phyloP scores from a whole-genome alignment of 1,284 basidiomycete species.

The Blastosporella zonata region DNA sequence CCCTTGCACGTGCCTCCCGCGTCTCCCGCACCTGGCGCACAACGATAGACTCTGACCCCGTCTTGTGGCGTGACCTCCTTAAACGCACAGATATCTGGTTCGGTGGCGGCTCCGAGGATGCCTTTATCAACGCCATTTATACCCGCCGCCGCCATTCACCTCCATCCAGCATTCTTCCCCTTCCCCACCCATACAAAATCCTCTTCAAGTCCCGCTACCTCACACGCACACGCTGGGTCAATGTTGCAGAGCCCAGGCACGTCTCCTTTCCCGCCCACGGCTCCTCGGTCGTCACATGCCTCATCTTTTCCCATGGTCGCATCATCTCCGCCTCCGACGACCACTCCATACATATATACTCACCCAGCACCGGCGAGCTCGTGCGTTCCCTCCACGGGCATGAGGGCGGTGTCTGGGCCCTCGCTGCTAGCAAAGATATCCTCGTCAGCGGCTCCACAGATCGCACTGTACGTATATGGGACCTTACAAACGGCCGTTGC shows the following conservation, averaged over 20 bases:
- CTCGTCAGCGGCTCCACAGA: slow-evolving; percentile 94
- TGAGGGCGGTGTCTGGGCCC: slow-evolving; percentile 94
- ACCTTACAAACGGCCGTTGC: slow-evolving; percentile 74
- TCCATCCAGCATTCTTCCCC: slow-evolving; percentile 38
- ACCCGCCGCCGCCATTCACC: slow-evolving; percentile 50
- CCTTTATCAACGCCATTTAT: slow-evolving; percentile 64
- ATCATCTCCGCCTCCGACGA: slow-evolving; percentile 95
- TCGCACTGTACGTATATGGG: slow-evolving; percentile 92
- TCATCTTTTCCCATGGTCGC: slow-evolving; percentile 89
- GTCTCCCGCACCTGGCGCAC: slow-evolving; percentile 81
- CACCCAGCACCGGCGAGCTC: slow-evolving; percentile 75
- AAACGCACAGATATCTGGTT: slow-evolving; percentile 82
- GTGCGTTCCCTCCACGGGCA: slow-evolving; percentile 81
- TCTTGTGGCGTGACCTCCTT: slow-evolving; percentile 81
- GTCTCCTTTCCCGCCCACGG: slow-evolving; percentile 85
- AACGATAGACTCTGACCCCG: slow-evolving; percentile 80
- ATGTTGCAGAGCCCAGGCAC: slow-evolving; percentile 70
- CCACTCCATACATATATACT: slow-evolving; percentile 91
- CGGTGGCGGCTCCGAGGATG: slow-evolving; percentile 71
- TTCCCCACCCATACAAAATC: slow-evolving; percentile 81
- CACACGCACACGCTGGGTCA: slow-evolving; percentile 74
- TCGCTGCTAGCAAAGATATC: slow-evolving; percentile 80
- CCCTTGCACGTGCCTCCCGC: slow-evolving; percentile 75
- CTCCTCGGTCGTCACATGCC: slow-evolving; percentile 87
- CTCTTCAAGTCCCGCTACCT: slow-evolving; percentile 84